These are phyloP conservation scores for Marasmius tenuissimus DNA, from an alignment of 1,284 basidiomycete species.

Conservation along the genomic window DNA sequence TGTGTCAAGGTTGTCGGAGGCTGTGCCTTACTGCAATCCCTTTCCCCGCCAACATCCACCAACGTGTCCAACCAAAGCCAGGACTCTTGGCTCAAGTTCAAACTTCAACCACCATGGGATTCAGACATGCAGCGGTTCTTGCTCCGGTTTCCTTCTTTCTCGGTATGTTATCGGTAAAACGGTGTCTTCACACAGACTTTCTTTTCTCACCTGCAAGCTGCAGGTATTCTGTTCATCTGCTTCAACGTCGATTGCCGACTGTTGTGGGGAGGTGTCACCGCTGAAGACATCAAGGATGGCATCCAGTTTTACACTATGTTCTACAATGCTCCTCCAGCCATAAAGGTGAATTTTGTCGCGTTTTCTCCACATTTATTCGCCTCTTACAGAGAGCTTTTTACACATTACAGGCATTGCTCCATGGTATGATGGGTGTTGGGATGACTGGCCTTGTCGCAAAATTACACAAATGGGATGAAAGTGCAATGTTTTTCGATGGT, in stretches of 20 bases:
- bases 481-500: constrained; percentile 91
- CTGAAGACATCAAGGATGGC: constrained; percentile 69
- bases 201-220: background rate
- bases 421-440: constrained; percentile 78
- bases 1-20: too few relatives aligned
- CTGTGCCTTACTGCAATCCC: too few relatives aligned
- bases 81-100: background rate
- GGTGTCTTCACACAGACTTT: background rate
- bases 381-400: background rate
- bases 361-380: constrained; percentile 4
- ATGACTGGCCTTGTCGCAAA: constrained; percentile 74
- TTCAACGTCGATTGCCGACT: constrained; percentile 85
- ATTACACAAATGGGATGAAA: constrained; percentile 84
- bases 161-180: constrained; percentile 37
- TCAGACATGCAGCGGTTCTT: constrained; percentile 81
- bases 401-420: constrained; percentile 68
- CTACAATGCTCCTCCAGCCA: constrained; percentile 86
- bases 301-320: constrained; percentile 89
- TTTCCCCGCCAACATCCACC: background rate
- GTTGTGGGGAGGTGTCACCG: constrained; percentile 65
- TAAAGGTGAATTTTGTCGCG: constrained; percentile 59
- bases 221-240: constrained; percentile 87
- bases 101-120: constrained; percentile 61
- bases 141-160: constrained; percentile 85
- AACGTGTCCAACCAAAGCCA: background rate